phyloP scores from a whole-genome alignment of 768 basidiomycete species.

The Mycena pura region DNA sequence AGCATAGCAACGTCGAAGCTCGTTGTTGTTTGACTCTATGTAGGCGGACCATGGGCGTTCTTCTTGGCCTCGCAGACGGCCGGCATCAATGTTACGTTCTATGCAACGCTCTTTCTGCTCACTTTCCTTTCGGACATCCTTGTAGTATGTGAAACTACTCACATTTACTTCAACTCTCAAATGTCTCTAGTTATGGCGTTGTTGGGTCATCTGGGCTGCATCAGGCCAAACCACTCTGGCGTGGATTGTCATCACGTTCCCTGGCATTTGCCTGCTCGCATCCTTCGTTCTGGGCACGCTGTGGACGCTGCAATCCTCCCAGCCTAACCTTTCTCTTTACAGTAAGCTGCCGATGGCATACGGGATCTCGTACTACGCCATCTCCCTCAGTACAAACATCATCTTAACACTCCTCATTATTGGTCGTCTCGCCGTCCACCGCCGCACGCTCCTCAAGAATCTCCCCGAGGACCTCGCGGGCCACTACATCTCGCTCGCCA shows the following conservation, averaged over 20 bases:
- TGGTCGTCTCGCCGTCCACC: conserved; percentile 41
- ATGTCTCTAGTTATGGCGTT: conserved; percentile 52
- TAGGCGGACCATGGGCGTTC: conserved; percentile 49
- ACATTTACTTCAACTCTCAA: not conserved
- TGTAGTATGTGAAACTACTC: conserved; percentile 38
- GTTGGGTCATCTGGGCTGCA: conserved; percentile 53
- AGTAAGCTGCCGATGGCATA: conserved; percentile 41
- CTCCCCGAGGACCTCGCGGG: conserved; percentile 43
- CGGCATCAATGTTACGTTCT: conserved; percentile 51
- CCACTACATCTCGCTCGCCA: conserved; percentile 44
- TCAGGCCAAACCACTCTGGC: conserved; percentile 38
- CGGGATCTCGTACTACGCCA: conserved; percentile 46
- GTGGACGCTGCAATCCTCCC: conserved; percentile 51
- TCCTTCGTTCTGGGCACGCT: conserved; percentile 51
- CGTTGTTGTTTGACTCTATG: not conserved
- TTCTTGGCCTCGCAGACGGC: conserved; percentile 49
- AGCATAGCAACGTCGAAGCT: not conserved
- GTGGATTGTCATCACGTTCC: conserved; percentile 42
- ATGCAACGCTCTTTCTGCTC: conserved; percentile 48
- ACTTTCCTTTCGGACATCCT: conserved; percentile 51
- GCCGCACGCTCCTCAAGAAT: conserved; percentile 33
- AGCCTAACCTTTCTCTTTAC: conserved; percentile 48
- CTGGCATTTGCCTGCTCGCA: conserved; percentile 42
- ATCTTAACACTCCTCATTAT: conserved; percentile 48
- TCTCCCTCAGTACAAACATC: conserved; percentile 50